Base-by-base conservation (phyloP, 441 rosid species). In the Iberis amara region DNA sequence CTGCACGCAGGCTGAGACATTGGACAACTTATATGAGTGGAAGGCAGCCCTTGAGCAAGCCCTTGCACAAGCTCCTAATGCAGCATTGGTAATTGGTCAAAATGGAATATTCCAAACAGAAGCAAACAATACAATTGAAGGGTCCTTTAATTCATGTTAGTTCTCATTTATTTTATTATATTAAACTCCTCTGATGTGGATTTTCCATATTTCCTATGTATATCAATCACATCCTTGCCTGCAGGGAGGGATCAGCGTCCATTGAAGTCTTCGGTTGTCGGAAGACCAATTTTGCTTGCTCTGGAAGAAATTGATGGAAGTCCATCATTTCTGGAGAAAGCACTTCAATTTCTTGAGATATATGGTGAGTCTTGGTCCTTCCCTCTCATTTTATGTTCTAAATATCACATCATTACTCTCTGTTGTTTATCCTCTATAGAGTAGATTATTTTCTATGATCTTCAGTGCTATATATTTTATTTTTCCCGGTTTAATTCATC, bases 291-390 rank as follows among this genome's bases (percentile, higher is more conserved):
- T 74, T 79, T 92, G 68, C 96, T 92, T 76, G 96, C 96, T 55
- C 82, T 92, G 54, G 99, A 89, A 69, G 96, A 92, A 68, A 86
- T 92, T 76, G 99, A 92, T 67, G 99, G 99, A 61, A 77, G 81
- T 54, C 99, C 99, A 65, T 86, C 99, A 8, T 92, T 92, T 53
- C 92, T 92, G 45, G 96, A 92, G 89, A 92, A 92, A 77, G 96
- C 96, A 56, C 96, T 92, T 73, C 79, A 44, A 36, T 92, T 88
- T 79, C 82, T 92, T 33, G 99, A 92, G 80, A 79, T 75, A 56
- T 78, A 71, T 73, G 99, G 98, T 87, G 59, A 63, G 91, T 57
- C 33, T 27, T 47, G 57, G 50, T 63, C 49, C 30, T 38, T 54
- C 37, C 43, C 43, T 52, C 11, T 5, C 23, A 14, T 26, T 33